These are phyloP conservation scores for Carex arenaria DNA, from an alignment of 202 grass and related monocot genomes.

Conservation along the genomic window DNA sequence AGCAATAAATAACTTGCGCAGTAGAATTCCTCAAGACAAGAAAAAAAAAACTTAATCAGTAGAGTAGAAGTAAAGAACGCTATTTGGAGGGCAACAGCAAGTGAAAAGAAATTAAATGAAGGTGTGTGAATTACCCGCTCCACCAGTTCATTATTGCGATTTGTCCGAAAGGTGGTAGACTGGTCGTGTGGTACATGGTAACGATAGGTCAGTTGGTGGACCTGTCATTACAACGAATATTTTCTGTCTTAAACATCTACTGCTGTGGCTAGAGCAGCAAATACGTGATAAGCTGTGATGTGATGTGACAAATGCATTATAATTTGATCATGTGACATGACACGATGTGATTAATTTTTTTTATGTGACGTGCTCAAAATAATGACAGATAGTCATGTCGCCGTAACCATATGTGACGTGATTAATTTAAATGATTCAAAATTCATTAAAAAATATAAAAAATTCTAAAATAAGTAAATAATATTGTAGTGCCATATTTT, in stretches of 20 bases:
- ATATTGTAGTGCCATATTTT: too few species aligned
- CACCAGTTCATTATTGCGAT: neutral
- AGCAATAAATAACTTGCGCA: neutral
- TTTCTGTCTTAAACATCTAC: neutral
- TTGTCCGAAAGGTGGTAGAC: neutral
- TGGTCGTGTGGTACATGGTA: neutral
- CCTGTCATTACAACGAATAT: neutral
- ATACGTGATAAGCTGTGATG: too few species aligned
- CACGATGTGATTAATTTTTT: too few species aligned
- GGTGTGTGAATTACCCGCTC: constrained; percentile 4
- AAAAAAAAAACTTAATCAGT: neutral
- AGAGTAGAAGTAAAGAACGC: neutral
- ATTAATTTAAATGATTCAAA: too few species aligned
- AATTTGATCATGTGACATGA: too few species aligned
- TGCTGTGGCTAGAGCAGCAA: neutral
- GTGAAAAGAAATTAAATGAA: neutral
- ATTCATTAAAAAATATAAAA: too few species aligned
- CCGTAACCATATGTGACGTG: too few species aligned
- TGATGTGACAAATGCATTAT: too few species aligned
- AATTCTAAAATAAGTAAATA: too few species aligned
- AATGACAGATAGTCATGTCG: too few species aligned
- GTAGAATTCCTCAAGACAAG: neutral
- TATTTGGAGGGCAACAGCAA: neutral
- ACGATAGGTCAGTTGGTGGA: neutral
- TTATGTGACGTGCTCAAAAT: too few species aligned